phyloP scores from a whole-genome alignment of 176 grass and related monocot species.

The Chrysopogon serrulatus region DNA sequence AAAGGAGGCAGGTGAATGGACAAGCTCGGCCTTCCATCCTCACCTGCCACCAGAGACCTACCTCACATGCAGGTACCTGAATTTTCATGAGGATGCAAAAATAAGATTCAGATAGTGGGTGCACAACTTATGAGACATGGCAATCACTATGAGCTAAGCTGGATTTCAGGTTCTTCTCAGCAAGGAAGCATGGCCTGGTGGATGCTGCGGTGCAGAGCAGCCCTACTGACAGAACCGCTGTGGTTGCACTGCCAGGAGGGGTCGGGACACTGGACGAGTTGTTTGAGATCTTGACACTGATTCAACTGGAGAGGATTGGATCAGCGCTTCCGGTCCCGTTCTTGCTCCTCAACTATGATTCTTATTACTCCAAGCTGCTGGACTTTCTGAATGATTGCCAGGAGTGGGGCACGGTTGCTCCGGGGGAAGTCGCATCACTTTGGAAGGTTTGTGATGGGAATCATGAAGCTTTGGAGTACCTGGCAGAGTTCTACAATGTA shows the following conservation, averaged over 20 bases:
- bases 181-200: conserved; percentile 84
- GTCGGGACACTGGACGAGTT: conserved; percentile 79
- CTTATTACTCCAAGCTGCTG: conserved; percentile 73
- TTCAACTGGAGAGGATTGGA: conserved; percentile 82
- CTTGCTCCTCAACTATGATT: conserved; percentile 81
- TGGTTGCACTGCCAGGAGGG: conserved; percentile 63
- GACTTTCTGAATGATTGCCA: conserved; percentile 70
- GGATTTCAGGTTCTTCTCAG: conserved; percentile 80
- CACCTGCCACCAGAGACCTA: conserved; percentile 64
- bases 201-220: conserved; percentile 69
- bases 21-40: conserved; percentile 67
- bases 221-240: conserved; percentile 36
- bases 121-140: not conserved
- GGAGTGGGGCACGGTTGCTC: conserved; percentile 62
- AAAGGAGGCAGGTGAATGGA: conserved; percentile 82
- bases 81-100: not conserved
- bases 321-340: conserved; percentile 55
- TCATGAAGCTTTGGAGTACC: conserved; percentile 73
- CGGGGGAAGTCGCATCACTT: conserved; percentile 68
- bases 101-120: not conserved
- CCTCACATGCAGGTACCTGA: conserved; percentile 76
- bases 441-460: conserved; percentile 81
- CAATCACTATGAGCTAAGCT: not conserved
- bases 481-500: conserved; percentile 68
- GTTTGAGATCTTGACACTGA: conserved; percentile 71